Evolutionary conservation across 2,329 filamentous ascomycete genomes (phyloP).

Genomic region (Colletotrichum echinochloae): DNA sequence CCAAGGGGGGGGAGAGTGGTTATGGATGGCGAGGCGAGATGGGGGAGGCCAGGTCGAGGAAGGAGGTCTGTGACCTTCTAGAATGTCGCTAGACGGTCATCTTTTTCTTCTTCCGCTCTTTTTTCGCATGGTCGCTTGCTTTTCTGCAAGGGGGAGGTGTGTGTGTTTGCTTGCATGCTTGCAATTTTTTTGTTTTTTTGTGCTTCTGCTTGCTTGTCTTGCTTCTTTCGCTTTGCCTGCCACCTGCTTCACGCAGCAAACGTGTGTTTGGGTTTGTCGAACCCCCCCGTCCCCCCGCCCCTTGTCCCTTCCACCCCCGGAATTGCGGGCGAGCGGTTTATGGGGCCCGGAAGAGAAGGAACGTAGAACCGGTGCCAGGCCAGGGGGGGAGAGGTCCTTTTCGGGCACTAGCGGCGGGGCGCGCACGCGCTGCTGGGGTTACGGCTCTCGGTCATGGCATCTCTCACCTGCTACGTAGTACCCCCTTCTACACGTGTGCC

Average conservation of each 20-base stretch:
- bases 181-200: background rate
- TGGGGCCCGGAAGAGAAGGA: constrained; percentile 16
- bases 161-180: background rate
- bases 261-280: constrained; percentile 1
- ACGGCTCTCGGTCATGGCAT: background rate
- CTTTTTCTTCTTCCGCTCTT: too few species aligned
- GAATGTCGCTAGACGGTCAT: constrained; percentile 23
- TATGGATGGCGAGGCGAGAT: background rate
- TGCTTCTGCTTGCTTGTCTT: background rate
- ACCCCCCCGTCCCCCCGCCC: constrained; percentile 11
- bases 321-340: constrained; percentile 32
- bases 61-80: constrained; percentile 25
- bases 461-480: too few species aligned
- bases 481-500: too few species aligned
- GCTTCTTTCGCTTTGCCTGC: background rate
- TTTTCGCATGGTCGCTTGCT: background rate
- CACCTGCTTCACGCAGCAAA: too few species aligned
- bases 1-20: background rate
- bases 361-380: background rate
- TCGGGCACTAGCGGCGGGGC: constrained; percentile 23
- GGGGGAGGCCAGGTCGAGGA: background rate
- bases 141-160: background rate
- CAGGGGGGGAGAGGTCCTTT: background rate
- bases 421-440: background rate
- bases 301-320: too few species aligned